These are phyloP conservation scores for Tilletia walkeri DNA, from an alignment of 1,284 basidiomycete species.

Conservation along the genomic window DNA sequence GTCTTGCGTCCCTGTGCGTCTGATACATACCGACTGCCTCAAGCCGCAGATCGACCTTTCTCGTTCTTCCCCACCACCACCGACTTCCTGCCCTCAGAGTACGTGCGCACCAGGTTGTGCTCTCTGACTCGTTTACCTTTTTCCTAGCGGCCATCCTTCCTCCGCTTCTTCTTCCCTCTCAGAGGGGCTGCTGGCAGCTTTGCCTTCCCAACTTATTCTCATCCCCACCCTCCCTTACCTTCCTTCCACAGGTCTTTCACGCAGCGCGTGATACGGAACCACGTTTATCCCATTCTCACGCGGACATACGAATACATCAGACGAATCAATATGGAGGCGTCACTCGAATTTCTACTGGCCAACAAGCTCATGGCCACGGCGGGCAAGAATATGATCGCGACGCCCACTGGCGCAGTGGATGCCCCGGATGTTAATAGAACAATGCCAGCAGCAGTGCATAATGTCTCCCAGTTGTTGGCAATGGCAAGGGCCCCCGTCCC, in stretches of 20 bases:
- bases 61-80: too few relatives aligned
- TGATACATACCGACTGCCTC: too few relatives aligned
- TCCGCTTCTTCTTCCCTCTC: not conserved
- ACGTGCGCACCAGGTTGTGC: too few relatives aligned
- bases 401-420: not conserved
- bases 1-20: too few relatives aligned
- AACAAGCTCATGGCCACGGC: conserved; percentile 4
- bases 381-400: not conserved
- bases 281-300: not conserved
- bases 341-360: not conserved
- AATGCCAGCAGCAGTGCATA: not conserved
- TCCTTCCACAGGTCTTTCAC: conserved; percentile 1
- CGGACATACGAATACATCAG: not conserved
- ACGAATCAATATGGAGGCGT: not conserved
- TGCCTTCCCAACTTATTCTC: not conserved
- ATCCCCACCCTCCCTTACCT: not conserved
- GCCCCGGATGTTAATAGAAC: not conserved
- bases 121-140: conserved; percentile 1
- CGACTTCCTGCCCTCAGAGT: too few relatives aligned
- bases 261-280: not conserved
- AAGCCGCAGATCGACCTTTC: too few relatives aligned
- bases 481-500: not conserved
- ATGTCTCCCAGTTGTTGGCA: not conserved
- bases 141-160: not conserved
- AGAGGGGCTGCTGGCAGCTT: conserved; percentile 9